These are phyloP conservation scores for Entoloma clypeatum DNA, from an alignment of 1,284 basidiomycete genomes.

Conservation along the genomic window DNA sequence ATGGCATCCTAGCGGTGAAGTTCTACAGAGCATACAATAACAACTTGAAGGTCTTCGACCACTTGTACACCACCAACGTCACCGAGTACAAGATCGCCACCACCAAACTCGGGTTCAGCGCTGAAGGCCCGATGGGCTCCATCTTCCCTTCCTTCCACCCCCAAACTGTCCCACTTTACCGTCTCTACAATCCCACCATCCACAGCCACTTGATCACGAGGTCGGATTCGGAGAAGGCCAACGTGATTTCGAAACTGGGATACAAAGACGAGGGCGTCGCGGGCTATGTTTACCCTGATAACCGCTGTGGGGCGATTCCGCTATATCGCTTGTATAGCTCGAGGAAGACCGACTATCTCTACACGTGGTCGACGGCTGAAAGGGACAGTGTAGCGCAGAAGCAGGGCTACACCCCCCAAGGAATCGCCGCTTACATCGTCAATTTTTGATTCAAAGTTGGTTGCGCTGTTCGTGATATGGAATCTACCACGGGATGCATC, in stretches of 20 bases:
- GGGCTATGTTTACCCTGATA: slow-evolving; percentile 17
- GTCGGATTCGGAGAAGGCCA: slow-evolving; percentile 9
- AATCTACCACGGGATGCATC: too few relatives aligned
- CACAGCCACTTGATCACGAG: slow-evolving; percentile 13
- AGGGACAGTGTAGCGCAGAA: slow-evolving; percentile 9
- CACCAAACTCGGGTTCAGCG: neutral
- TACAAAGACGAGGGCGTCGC: slow-evolving; percentile 12
- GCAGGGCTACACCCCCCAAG: slow-evolving; percentile 14
- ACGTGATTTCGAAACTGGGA: slow-evolving; percentile 6
- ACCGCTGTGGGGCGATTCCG: slow-evolving; percentile 18
- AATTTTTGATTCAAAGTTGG: slow-evolving; percentile 16
- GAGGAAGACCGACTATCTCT: slow-evolving; percentile 16
- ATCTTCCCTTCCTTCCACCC: slow-evolving; percentile 6
- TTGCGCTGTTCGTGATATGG: too few relatives aligned
- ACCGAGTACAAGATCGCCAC: slow-evolving; percentile 8
- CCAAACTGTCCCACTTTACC: slow-evolving; percentile 12
- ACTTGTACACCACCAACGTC: slow-evolving; percentile 14
- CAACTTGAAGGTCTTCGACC: neutral
- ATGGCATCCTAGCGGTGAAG: too few relatives aligned
- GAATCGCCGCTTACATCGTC: slow-evolving; percentile 16
- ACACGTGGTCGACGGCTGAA: slow-evolving; percentile 15
- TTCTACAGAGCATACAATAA: slow-evolving; percentile 5
- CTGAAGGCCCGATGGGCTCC: slow-evolving; percentile 12
- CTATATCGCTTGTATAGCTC: slow-evolving; percentile 17
- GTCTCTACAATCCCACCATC: neutral